Conservation (phyloP, 2,329 filamentous ascomycete species). For the Aspergillus vadensis region DNA sequence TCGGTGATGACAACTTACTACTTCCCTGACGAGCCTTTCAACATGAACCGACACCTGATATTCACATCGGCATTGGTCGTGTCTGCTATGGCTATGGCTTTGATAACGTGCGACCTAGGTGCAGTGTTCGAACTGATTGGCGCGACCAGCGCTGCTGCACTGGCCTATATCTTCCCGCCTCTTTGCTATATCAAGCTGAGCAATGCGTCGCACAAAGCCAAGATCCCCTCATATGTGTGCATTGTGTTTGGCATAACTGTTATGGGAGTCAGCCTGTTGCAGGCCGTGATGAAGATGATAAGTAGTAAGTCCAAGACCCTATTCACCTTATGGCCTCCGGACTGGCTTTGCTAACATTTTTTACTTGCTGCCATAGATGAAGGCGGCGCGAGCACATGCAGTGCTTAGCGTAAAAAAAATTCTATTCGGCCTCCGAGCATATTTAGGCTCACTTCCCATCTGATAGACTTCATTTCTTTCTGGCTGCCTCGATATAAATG, state of each 20-base stretch:
- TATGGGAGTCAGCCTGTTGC: conserved; percentile 77
- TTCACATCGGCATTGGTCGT: conserved; percentile 84
- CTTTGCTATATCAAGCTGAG: conserved; percentile 94
- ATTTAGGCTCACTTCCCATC: conserved; percentile 3
- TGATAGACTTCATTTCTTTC: conserved; percentile 14
- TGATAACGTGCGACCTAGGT: conserved; percentile 90
- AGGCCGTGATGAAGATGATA: conserved; percentile 70
- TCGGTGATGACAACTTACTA: conserved; percentile 93
- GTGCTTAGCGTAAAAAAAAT: conserved; percentile 17
- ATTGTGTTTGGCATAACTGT: conserved; percentile 78
- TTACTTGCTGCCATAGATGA: conserved; percentile 30
- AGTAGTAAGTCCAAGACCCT: conserved; percentile 36
- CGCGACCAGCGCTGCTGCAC: conserved; percentile 86
- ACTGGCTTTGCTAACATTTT: conserved; percentile 15
- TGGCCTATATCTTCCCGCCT: conserved; percentile 94
- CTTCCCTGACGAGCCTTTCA: conserved; percentile 72
- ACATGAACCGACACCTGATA: conserved; percentile 79
- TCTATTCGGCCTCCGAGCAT: neutral
- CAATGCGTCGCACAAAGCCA: conserved; percentile 72
- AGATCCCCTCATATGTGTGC: conserved; percentile 68
- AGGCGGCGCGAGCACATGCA: conserved; percentile 36
- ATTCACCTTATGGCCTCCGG: neutral
- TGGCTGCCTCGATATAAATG: conserved; percentile 1
- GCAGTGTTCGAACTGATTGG: conserved; percentile 95
- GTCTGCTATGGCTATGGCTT: conserved; percentile 71